Evolutionary conservation across 192 early-diverging fungal genomes (phyloP).

Genomic region (Coemansia sp.): DNA sequence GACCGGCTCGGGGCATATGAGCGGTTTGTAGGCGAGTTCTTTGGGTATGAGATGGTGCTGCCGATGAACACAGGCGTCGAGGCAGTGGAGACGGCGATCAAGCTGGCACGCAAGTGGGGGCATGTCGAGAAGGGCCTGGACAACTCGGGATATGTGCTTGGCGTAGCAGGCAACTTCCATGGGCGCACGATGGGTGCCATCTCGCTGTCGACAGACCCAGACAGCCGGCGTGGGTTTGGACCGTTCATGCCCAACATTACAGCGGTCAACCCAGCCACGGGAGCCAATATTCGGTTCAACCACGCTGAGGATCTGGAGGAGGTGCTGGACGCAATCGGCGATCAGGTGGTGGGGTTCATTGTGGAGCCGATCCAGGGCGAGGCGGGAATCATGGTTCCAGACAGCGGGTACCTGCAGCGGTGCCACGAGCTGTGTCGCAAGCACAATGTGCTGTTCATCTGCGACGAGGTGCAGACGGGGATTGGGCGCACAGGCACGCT

Average conservation of each 20-base stretch:
- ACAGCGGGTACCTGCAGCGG: constrained; percentile 84
- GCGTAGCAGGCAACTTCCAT: constrained; percentile 92
- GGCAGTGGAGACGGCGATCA: constrained; percentile 97
- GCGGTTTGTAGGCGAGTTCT: constrained; percentile 89
- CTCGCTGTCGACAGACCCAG: constrained; percentile 93
- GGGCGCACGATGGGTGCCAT: constrained; percentile 92
- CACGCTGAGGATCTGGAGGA: constrained; percentile 83
- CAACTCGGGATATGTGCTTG: constrained; percentile 75
- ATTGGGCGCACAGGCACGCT: constrained; percentile 92
- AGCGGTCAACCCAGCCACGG: constrained; percentile 73
- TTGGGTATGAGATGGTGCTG: constrained; percentile 96
- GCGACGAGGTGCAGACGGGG: constrained; percentile 98
- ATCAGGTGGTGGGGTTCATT: constrained; percentile 87
- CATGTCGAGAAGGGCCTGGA: constrained; percentile 88
- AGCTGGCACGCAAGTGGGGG: constrained; percentile 96
- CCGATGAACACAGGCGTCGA: constrained; percentile 99
- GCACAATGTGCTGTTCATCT: constrained; percentile 97
- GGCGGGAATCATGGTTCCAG: constrained; percentile 94
- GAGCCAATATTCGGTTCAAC: constrained; percentile 76
- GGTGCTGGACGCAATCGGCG: constrained; percentile 78
- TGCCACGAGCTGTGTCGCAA: constrained; percentile 92
- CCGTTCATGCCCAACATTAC: constrained; percentile 90
- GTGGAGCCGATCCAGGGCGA: constrained; percentile 99
- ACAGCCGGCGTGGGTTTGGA: constrained; percentile 82
- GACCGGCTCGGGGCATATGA: constrained; percentile 88